Conservation (phyloP, 2,329 filamentous ascomycete species). For the Botrytis medusae region DNA sequence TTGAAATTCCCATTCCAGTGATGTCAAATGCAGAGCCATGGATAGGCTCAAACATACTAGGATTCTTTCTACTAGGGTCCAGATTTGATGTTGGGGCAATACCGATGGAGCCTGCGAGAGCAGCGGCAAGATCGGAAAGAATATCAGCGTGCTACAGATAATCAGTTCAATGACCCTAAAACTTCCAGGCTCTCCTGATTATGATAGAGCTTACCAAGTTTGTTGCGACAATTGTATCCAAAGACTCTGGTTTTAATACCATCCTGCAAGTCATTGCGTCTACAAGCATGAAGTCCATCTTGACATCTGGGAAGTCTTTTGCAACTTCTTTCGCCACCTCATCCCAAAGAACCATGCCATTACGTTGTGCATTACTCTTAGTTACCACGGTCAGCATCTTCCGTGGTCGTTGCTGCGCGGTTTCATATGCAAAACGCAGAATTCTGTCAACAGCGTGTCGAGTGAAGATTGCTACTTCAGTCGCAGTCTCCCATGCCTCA, state of each 20-base stretch:
- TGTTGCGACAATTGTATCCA: slow-evolving; percentile 64
- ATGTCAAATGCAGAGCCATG: slow-evolving; percentile 61
- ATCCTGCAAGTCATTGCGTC: slow-evolving; percentile 43
- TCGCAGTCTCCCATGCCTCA: slow-evolving; percentile 58
- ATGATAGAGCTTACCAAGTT: slow-evolving; percentile 46
- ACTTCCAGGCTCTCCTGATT: not conserved
- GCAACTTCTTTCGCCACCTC: slow-evolving; percentile 48
- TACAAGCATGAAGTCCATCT: not conserved
- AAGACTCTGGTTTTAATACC: slow-evolving; percentile 56
- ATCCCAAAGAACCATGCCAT: slow-evolving; percentile 69
- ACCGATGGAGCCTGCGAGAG: slow-evolving; percentile 68
- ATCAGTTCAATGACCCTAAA: not conserved
- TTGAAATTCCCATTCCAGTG: slow-evolving; percentile 55
- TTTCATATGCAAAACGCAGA: slow-evolving; percentile 62
- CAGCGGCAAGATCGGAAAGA: slow-evolving; percentile 68
- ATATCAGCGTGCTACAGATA: slow-evolving; percentile 56
- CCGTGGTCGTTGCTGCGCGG: slow-evolving; percentile 51
- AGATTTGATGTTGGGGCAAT: slow-evolving; percentile 70
- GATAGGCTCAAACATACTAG: slow-evolving; percentile 63
- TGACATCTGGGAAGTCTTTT: not conserved
- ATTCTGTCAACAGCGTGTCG: slow-evolving; percentile 59
- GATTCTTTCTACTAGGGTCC: slow-evolving; percentile 55
- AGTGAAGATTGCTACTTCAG: slow-evolving; percentile 63
- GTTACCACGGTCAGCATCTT: slow-evolving; percentile 63
- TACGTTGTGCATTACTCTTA: slow-evolving; percentile 65